Base-by-base conservation (phyloP, 257 asterid species). In the Solanum chilense region DNA sequence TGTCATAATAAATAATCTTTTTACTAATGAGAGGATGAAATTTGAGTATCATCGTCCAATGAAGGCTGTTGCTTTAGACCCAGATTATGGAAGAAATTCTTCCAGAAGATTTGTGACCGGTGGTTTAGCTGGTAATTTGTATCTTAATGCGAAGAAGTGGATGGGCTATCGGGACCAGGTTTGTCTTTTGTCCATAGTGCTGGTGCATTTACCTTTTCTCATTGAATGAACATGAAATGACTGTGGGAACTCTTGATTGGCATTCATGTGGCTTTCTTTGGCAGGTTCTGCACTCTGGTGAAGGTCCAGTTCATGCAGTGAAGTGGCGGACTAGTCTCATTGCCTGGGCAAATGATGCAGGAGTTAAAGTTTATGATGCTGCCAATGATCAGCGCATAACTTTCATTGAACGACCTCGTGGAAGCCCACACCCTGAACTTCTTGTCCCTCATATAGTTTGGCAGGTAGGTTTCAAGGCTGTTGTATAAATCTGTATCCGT, bases 311-410 rank as follows among this genome's bases (percentile, higher is more conserved):
- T 91, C 99, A 97, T 90, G 94, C 96, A 2, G 94, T 97, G 77
- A 97, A 97, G 91, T 97, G 99, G 99, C 93, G 98, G 91, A 88
- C 89, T 89, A 95, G 89, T 92, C 98, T 96, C 86, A 92, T 97
- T 89, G 99, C 99, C 69, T 97, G 99, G 99, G 99, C 99, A 87
- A 97, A 97, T 90, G 99, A 97, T 73, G 82, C 97, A 84, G 99
- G 99, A 88, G 97, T 96, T 37, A 97, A 97, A 93, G 99, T 97
- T 84, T 97, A 96, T 88, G 99, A 97, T 93, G 93, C 99, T 90
- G 95, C 94, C 91, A 95, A 93, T 91, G 98, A 96, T 92, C 98
- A 93, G 88, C 97, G 98, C 39, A 90, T 97, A 85, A 94, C 99
- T 82, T 97, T 93, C 90, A 96, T 97, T 62, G 98, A 97, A 91